Base-by-base conservation (phyloP, 2,329 filamentous ascomycete species). In the Coniochaeta ligniaria region DNA sequence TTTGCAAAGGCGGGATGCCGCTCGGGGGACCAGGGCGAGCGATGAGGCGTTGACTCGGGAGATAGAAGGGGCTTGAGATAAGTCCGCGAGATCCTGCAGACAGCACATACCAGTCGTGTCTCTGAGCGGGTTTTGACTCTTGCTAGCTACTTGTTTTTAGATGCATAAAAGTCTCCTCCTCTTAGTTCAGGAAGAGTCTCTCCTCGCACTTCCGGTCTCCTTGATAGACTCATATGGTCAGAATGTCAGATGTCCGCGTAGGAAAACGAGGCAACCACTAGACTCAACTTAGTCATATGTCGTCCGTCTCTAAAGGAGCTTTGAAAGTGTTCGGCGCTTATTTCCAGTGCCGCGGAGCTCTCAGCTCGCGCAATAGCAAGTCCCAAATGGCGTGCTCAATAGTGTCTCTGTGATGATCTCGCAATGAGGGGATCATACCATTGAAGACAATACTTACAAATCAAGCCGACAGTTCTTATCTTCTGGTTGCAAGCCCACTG, bases 1-100 rank as follows among this genome's bases (percentile, higher is more conserved):
- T 57, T 61, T 83, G 36, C 78, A 84, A 59, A 70, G 73, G 22
- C 70, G 74, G n/a, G 78, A 84, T 65, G 26, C 52, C 24, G 16
- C 16, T n/a, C 43, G 17, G 33, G 58, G 50, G 43, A 41, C 17
- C 2, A 63, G 60, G 60, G 36, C 38, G 7, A 38, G 45, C 16
- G 52, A 55, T 8, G 52, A 22, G 7, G 52, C 8, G 16, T 55
- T 33, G 16, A 17, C 26, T 11, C 6, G 26, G 24, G 6, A 8
- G 16, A 36, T 35, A 35, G 52, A 35, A 22, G 52, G n/a, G 11
- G 20, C 22, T 47, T 47, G 43, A 47, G 38, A 41, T 20, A 17
- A 17, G 38, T 3, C 17, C 38, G n/a, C 17, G 17, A 41, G 38
- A 12, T 41, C 9, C 38, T 20, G 17, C 38, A n/a, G 38, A 3